A percentile compares a stretch with the other conserved stretches of the same genome.
Conservation (phyloP, 78 protist genomes). For the Cavenderia fasciculata region DNA sequence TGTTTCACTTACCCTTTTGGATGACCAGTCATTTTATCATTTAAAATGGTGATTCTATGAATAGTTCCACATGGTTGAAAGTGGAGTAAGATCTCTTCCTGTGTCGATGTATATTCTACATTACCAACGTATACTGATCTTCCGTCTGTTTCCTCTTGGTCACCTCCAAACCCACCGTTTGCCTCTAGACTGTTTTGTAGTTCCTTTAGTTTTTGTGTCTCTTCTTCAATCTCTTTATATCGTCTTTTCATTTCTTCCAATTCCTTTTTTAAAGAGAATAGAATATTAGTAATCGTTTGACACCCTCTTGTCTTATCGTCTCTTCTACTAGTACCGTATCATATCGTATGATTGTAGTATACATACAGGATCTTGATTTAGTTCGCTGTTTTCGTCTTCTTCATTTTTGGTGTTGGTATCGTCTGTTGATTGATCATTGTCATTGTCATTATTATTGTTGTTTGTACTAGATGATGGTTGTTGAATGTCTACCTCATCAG, state of each 20-base stretch:
- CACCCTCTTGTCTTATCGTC: too few species aligned
- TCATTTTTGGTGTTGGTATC: too few species aligned
- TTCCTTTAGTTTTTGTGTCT: slow-evolving; percentile 51
- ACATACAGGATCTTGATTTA: too few species aligned
- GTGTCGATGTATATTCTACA: slow-evolving; percentile 88
- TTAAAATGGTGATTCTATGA: slow-evolving; percentile 86
- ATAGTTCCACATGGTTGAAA: slow-evolving; percentile 90
- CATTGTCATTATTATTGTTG: too few species aligned
- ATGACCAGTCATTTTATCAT: slow-evolving; percentile 86
- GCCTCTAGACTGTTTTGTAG: slow-evolving; percentile 34
- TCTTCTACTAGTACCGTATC: too few species aligned
- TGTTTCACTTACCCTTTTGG: slow-evolving; percentile 82
- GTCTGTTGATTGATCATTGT: too few species aligned
- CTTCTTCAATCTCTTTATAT: slow-evolving; percentile 71
- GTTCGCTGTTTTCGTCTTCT: too few species aligned
- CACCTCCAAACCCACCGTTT: neutral
- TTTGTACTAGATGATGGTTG: too few species aligned
- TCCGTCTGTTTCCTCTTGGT: slow-evolving; percentile 83
- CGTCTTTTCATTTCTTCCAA: slow-evolving; percentile 68
- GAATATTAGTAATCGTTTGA: too few species aligned
- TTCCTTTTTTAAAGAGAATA: slow-evolving; percentile 28
- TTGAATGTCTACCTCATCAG: too few species aligned
- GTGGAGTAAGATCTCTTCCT: slow-evolving; percentile 87
- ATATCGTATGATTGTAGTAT: too few species aligned
- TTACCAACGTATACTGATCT: slow-evolving; percentile 91